A percentile compares a stretch with the other conserved stretches of the same genome.
These are phyloP conservation scores for Alternaria arborescens DNA, from an alignment of 2,329 filamentous ascomycete species.

Conservation along the genomic window DNA sequence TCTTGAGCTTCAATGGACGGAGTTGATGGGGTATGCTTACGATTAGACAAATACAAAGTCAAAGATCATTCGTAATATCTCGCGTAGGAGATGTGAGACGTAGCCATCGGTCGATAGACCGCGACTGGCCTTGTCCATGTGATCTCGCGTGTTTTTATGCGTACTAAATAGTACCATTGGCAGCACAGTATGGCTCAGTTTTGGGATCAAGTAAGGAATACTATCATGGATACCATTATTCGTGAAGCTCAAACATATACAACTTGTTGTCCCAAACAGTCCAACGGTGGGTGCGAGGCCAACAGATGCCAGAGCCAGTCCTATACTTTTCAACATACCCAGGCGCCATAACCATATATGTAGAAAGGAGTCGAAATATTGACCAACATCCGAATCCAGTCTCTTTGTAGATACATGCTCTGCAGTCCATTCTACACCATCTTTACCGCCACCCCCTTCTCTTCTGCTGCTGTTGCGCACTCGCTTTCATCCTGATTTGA, in stretches of 20 bases:
- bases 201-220: not conserved
- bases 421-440: not conserved
- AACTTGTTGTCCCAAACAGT: not conserved
- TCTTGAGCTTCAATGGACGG: too few species aligned
- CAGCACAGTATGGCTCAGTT: not conserved
- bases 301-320: not conserved
- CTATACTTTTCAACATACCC: not conserved
- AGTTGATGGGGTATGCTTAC: too few species aligned
- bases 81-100: too few species aligned
- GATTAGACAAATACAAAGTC: too few species aligned
- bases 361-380: not conserved
- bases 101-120: too few species aligned
- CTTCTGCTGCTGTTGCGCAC: constrained; percentile 20
- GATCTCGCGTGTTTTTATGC: not conserved
- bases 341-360: constrained; percentile 3
- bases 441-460: constrained; percentile 22
- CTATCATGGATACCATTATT: constrained; percentile 12
- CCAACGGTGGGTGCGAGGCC: not conserved
- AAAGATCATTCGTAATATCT: too few species aligned
- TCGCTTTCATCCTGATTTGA: constrained; percentile 35
- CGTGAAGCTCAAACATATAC: constrained; percentile 8
- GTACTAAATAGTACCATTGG: not conserved
- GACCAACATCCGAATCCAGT: not conserved
- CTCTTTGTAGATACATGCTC: not conserved
- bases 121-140: too few species aligned